A percentile compares a stretch with the other conserved stretches of the same genome.
These are phyloP conservation scores for Alternaria conjuncta DNA, from an alignment of 2,329 filamentous ascomycete genomes.

Conservation along the genomic window DNA sequence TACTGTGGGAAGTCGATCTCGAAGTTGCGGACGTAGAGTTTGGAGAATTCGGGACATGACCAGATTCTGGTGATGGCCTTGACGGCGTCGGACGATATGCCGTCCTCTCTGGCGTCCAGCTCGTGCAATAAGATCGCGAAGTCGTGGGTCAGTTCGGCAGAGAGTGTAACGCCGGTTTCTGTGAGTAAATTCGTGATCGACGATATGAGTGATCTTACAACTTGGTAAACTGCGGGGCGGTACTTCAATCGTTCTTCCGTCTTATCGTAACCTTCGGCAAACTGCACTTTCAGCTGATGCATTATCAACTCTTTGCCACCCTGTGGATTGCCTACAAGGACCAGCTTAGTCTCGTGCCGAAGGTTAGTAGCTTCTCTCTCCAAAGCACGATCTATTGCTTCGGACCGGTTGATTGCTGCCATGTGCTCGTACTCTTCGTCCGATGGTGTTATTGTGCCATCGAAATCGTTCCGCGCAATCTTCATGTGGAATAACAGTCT, in stretches of 20 bases:
- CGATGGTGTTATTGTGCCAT: slow-evolving; percentile 26
- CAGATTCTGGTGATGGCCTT: slow-evolving; percentile 38
- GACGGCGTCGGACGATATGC: slow-evolving; percentile 34
- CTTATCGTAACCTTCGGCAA: slow-evolving; percentile 44
- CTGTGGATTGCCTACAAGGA: slow-evolving; percentile 37
- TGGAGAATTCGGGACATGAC: slow-evolving; percentile 40
- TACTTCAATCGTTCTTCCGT: slow-evolving; percentile 38
- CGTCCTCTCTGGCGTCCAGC: slow-evolving; percentile 36
- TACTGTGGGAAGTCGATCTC: slow-evolving; percentile 48
- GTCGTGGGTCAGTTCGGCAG: slow-evolving; percentile 31
- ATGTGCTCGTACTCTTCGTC: slow-evolving; percentile 41
- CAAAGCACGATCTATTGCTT: slow-evolving; percentile 44
- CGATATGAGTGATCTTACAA: slow-evolving; percentile 39
- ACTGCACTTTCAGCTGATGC: slow-evolving; percentile 46
- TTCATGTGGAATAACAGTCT: slow-evolving; percentile 38
- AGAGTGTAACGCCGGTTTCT: slow-evolving; percentile 42
- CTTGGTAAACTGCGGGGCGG: slow-evolving; percentile 36
- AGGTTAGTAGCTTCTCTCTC: slow-evolving; percentile 43
- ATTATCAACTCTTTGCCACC: slow-evolving; percentile 47
- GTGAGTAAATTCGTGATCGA: slow-evolving; percentile 46
- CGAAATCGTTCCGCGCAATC: slow-evolving; percentile 23
- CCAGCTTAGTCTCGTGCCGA: slow-evolving; percentile 43
- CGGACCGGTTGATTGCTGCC: slow-evolving; percentile 41
- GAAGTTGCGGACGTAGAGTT: slow-evolving; percentile 42
- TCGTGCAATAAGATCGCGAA: slow-evolving; percentile 45